These are phyloP conservation scores for Coemansia sp. DNA, from an alignment of 192 early-diverging fungal genomes.

Conservation along the genomic window DNA sequence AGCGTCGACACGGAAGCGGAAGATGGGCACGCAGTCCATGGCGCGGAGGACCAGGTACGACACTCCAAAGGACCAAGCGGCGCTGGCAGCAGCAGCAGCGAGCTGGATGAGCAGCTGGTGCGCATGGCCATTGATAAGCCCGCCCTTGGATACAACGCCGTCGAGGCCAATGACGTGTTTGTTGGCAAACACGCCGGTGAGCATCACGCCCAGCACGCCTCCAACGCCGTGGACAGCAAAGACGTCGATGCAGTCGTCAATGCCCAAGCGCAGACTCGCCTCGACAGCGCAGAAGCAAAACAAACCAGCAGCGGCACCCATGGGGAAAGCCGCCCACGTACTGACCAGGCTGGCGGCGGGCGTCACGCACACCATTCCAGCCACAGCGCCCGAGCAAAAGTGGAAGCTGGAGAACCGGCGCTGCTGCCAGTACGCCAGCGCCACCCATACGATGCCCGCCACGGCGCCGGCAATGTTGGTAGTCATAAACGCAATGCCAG, in stretches of 20 bases:
- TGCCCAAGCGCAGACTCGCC: constrained; percentile 67
- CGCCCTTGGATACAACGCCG: constrained; percentile 46
- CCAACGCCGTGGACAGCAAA: constrained; percentile 77
- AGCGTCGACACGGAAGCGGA: constrained; percentile 58
- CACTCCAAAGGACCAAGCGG: constrained; percentile 64
- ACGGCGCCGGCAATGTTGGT: constrained; percentile 75
- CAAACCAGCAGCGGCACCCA: constrained; percentile 69
- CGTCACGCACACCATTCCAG: constrained; percentile 87
- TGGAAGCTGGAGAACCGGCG: constrained; percentile 79
- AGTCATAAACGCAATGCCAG: constrained; percentile 73
- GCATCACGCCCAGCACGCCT: constrained; percentile 76
- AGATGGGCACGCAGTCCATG: constrained; percentile 60
- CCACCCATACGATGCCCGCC: constrained; percentile 72
- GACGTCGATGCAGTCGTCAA: constrained; percentile 83
- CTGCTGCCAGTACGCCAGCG: constrained; percentile 69
- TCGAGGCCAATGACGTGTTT: constrained; percentile 72
- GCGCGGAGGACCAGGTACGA: constrained; percentile 58
- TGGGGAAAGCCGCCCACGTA: constrained; percentile 71
- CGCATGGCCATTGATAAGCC: constrained; percentile 71
- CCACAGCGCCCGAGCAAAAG: constrained; percentile 87
- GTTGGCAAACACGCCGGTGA: constrained; percentile 92
- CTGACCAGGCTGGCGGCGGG: constrained; percentile 80
- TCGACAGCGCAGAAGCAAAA: constrained; percentile 67
- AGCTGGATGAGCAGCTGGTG: constrained; percentile 72
- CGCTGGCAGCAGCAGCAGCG: constrained; percentile 62